A percentile compares a stretch with the other conserved stretches of the same genome.
Evolutionary conservation across 1,139 yeast species (phyloP).

Genomic region (Sugiyamaella neomexicana): DNA sequence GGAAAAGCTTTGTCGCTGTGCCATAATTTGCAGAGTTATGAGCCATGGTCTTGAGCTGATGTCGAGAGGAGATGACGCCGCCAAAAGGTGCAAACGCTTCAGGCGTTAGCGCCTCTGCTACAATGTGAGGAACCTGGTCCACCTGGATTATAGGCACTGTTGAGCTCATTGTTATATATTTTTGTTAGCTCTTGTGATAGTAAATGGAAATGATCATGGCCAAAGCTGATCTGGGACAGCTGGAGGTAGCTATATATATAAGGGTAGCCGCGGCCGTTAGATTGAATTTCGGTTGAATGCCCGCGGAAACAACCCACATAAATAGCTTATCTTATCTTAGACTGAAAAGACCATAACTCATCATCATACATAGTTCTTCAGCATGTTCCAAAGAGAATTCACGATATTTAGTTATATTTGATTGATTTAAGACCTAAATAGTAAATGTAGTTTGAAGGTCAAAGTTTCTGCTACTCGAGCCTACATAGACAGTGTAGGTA

Average conservation of each 20-base stretch:
- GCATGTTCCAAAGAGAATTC: no score
- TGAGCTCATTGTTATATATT: background rate
- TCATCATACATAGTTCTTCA: no score
- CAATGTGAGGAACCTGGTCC: constrained; percentile 7
- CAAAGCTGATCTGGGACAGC: background rate
- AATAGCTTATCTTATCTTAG: no score
- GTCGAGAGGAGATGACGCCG: constrained; percentile 54
- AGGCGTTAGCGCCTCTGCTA: constrained; percentile 50
- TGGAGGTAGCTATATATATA: no score
- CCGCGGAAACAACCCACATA: no score
- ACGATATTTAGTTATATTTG: no score
- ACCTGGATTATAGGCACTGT: background rate
- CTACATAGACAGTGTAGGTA: constrained; percentile 54
- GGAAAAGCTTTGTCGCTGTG: constrained; percentile 77
- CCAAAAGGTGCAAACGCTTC: constrained; percentile 53
- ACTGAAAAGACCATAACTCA: no score
- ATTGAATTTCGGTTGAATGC: no score
- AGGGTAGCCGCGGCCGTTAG: no score
- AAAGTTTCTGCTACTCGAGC: constrained; percentile 55
- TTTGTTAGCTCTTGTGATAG: background rate
- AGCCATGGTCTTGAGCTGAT: constrained; percentile 47
- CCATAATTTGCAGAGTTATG: constrained; percentile 81
- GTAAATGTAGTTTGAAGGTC: constrained; percentile 47
- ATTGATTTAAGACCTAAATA: constrained; percentile 17
- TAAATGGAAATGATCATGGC: background rate